These are phyloP conservation scores for Dysphania ambrosioides DNA, from an alignment of 148 eudicot genomes.

Conservation along the genomic window DNA sequence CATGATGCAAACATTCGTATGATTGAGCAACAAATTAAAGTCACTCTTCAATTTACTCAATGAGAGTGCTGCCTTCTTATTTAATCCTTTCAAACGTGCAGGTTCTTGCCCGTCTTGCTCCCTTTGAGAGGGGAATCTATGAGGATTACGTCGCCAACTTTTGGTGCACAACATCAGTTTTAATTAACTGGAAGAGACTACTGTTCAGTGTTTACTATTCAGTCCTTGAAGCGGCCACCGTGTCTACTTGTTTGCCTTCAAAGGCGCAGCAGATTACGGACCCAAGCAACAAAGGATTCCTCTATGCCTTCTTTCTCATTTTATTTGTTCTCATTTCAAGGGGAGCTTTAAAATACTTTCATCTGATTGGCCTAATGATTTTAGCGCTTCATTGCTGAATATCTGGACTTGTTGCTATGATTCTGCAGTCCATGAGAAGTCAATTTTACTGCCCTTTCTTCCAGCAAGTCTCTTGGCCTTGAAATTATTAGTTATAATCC, in stretches of 20 bases:
- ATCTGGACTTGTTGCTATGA: constrained; percentile 4
- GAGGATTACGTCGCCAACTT: constrained; percentile 96
- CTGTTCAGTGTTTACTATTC: constrained; percentile 55
- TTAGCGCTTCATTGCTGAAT: background rate
- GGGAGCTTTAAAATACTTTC: constrained; percentile 29
- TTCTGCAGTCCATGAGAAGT: constrained; percentile 84
- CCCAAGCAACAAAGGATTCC: constrained; percentile 75
- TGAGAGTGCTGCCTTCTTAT: background rate
- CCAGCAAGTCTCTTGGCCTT: constrained; percentile 65
- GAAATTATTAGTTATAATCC: constrained; percentile 29
- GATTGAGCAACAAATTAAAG: background rate
- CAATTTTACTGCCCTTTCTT: constrained; percentile 81
- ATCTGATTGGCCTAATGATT: background rate
- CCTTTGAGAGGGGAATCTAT: constrained; percentile 87
- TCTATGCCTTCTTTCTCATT: constrained; percentile 70
- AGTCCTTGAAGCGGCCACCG: constrained; percentile 52
- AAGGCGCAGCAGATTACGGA: constrained; percentile 69
- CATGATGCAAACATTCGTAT: background rate
- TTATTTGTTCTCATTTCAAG: constrained; percentile 89
- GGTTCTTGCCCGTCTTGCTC: constrained; percentile 93
- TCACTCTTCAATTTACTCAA: background rate
- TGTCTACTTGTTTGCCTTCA: constrained; percentile 72
- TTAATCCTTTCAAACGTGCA: constrained; percentile 28
- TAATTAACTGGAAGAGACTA: constrained; percentile 76
- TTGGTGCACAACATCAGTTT: constrained; percentile 82